Percentiles rank a stretch among this genome's conserved stretches.
phyloP scores from a whole-genome alignment of 1,139 yeast species.

The Kodamaea suecica region DNA sequence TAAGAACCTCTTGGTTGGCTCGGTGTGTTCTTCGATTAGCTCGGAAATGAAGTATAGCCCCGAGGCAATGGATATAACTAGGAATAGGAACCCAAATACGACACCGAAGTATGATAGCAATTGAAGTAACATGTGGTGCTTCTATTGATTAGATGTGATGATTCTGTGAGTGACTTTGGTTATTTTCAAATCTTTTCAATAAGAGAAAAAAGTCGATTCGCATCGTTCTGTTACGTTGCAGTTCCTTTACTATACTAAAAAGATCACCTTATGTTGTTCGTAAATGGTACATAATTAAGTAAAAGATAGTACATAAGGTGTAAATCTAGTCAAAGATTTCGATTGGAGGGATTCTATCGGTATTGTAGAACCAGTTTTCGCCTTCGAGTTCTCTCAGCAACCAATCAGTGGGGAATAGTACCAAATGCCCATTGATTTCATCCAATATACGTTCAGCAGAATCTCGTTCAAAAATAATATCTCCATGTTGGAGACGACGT shows the following conservation, averaged over 20 bases:
- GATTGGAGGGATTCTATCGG: constrained; percentile 92
- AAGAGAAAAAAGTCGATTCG: no score
- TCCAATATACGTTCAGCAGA: constrained; percentile 72
- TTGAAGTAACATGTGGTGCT: constrained; percentile 35
- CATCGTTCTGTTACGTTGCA: no score
- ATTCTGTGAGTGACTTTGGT: no score
- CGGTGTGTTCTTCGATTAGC: constrained; percentile 89
- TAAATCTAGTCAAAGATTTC: constrained; percentile 75
- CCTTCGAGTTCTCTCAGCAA: constrained; percentile 78
- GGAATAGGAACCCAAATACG: constrained; percentile 68
- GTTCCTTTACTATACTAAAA: not conserved
- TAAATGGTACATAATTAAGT: not conserved
- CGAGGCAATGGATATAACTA: constrained; percentile 64
- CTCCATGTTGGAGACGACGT: constrained; percentile 44
- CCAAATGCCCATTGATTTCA: constrained; percentile 86
- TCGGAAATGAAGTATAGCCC: constrained; percentile 90
- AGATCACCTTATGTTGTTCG: no score
- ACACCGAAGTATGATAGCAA: constrained; percentile 64
- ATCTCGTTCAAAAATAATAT: constrained; percentile 64
- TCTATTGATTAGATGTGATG: not conserved
- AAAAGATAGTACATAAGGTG: not conserved
- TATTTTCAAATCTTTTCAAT: not conserved
- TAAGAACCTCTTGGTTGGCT: constrained; percentile 72
- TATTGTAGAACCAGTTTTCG: constrained; percentile 92
- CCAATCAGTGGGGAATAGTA: constrained; percentile 91